Evolutionary conservation across 1,284 basidiomycete species (phyloP).

Genomic region (Sanghuangporus sanghuang): DNA sequence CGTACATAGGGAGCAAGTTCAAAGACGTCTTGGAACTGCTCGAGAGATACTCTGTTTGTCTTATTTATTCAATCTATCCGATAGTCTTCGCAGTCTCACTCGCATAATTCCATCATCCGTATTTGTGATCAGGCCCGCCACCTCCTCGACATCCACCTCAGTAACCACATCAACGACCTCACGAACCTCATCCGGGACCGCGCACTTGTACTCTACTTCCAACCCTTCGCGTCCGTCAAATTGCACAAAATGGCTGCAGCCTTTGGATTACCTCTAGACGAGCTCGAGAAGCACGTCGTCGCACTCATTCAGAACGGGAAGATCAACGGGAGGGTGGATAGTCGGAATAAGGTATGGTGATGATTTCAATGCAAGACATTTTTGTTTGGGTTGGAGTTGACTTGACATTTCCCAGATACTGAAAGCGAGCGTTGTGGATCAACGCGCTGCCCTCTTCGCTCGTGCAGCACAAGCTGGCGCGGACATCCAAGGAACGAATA

Average conservation of each 20-base stretch:
- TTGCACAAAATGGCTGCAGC: constrained; percentile 75
- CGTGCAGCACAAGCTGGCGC: constrained; percentile 66
- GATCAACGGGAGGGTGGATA: constrained; percentile 77
- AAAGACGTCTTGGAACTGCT: constrained; percentile 73
- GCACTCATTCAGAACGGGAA: constrained; percentile 67
- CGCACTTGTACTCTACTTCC: constrained; percentile 79
- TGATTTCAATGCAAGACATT: no score
- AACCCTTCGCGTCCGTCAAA: constrained; percentile 76
- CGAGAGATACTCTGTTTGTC: constrained; percentile 62
- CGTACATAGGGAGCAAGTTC: constrained; percentile 81
- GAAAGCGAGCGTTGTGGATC: constrained; percentile 68
- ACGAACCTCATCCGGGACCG: constrained; percentile 62
- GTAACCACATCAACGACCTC: constrained; percentile 54
- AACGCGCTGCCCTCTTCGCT: constrained; percentile 67
- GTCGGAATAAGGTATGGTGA: constrained; percentile 61
- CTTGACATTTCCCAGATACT: constrained; percentile 45
- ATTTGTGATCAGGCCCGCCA: constrained; percentile 55
- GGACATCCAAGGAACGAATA: constrained; percentile 65
- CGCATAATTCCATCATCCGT: neutral
- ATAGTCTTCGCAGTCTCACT: neutral
- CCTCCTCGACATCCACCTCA: constrained; percentile 70
- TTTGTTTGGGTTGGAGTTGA: neutral
- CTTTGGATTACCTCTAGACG: constrained; percentile 74
- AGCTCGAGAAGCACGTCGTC: constrained; percentile 67
- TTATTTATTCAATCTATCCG: neutral